phyloP scores from a whole-genome alignment of 1,139 yeast genomes.

The Yamadazyma kanchanaburiensis region DNA sequence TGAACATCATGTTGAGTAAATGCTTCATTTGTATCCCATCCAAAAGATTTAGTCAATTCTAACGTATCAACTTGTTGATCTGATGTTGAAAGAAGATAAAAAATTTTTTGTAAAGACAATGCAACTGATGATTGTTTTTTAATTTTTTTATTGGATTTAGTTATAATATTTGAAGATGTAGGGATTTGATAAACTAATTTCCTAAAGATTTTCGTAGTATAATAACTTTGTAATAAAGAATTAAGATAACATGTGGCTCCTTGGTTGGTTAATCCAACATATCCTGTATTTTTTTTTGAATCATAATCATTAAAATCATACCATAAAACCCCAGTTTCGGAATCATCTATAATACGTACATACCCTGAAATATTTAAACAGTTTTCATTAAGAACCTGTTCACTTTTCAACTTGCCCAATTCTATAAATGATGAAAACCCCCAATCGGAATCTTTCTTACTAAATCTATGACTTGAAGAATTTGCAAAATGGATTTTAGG shows the following conservation, averaged over 20 bases:
- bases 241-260: slow-evolving; percentile 98
- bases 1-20: slow-evolving; percentile 98
- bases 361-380: slow-evolving; percentile 70
- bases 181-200: slow-evolving; percentile 88
- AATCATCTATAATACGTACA: slow-evolving; percentile 76
- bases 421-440: slow-evolving; percentile 84
- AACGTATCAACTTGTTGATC: slow-evolving; percentile 75
- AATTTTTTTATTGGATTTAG: slow-evolving; percentile 30
- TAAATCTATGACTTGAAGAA: slow-evolving; percentile 79
- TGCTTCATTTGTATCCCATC: slow-evolving; percentile 96
- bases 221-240: slow-evolving; percentile 86
- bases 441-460: slow-evolving; percentile 83
- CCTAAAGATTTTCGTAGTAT: slow-evolving; percentile 78
- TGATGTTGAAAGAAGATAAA: slow-evolving; percentile 74
- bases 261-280: slow-evolving; percentile 89
- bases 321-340: slow-evolving; percentile 91
- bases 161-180: slow-evolving; percentile 41
- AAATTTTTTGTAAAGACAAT: slow-evolving; percentile 81
- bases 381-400: slow-evolving; percentile 50
- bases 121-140: slow-evolving; percentile 53
- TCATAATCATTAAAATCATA: slow-evolving; percentile 82
- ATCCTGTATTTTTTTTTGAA: slow-evolving; percentile 84
- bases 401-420: too few species aligned
- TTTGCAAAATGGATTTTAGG: slow-evolving; percentile 60
- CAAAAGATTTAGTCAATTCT: slow-evolving; percentile 87